A percentile compares a stretch with the other conserved stretches of the same genome.
phyloP scores from a whole-genome alignment of 106 monocot genomes.

The Dioscorea alata region DNA sequence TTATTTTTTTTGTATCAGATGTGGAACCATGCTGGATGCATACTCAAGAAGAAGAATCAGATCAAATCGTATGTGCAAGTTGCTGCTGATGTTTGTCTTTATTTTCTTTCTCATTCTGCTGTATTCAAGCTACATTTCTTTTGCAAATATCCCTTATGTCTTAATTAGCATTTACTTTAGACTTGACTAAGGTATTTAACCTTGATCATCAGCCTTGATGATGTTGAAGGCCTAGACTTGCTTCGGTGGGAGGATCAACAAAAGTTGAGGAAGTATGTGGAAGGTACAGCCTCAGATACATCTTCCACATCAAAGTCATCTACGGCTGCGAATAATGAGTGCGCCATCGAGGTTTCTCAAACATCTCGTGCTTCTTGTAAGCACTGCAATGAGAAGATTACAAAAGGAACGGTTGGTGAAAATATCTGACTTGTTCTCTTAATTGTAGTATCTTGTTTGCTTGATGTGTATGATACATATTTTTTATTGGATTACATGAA shows the following conservation, averaged over 20 bases:
- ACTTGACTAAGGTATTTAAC: slow-evolving; percentile 3
- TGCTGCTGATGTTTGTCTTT: too few relatives aligned
- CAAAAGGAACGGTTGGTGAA: slow-evolving; percentile 71
- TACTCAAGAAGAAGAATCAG: slow-evolving; percentile 80
- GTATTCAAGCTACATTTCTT: too few relatives aligned
- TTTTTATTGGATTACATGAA: too few relatives aligned
- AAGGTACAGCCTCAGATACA: slow-evolving; percentile 17
- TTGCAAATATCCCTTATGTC: too few relatives aligned
- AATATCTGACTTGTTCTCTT: background rate
- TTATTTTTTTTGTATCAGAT: slow-evolving; percentile 45
- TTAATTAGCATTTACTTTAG: background rate
- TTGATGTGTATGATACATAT: too few relatives aligned
- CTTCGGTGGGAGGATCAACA: slow-evolving; percentile 97
- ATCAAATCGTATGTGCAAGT: slow-evolving; percentile 69
- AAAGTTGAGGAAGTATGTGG: slow-evolving; percentile 69
- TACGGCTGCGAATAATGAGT: slow-evolving; percentile 26
- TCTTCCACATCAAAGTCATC: slow-evolving; percentile 8
- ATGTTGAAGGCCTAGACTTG: slow-evolving; percentile 84
- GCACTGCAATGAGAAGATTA: slow-evolving; percentile 72
- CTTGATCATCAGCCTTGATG: slow-evolving; percentile 50
- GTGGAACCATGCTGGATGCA: slow-evolving; percentile 98
- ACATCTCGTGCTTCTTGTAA: slow-evolving; percentile 85
- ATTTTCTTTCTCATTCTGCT: too few relatives aligned
- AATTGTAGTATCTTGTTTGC: background rate
- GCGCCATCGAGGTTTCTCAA: slow-evolving; percentile 76